Evolutionary conservation across 2,329 filamentous ascomycete genomes (phyloP).

Genomic region (Beauveria brongniartii): DNA sequence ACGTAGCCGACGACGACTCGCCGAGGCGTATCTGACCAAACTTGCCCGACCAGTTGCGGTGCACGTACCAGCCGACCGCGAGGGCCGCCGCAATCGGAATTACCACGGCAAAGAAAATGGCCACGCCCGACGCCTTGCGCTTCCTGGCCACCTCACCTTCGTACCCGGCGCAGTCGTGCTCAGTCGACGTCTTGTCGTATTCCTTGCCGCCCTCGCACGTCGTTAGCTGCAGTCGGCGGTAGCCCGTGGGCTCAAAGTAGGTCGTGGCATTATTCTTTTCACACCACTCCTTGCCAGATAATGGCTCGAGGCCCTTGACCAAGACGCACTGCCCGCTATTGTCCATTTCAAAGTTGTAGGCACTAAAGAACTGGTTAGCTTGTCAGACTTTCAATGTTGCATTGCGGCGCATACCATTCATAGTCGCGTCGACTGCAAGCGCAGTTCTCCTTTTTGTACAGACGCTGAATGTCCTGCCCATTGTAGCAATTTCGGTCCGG

Average conservation of each 20-base stretch:
- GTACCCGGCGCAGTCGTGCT: conserved; percentile 61
- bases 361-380: conserved; percentile 43
- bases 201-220: conserved; percentile 74
- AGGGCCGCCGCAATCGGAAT: conserved; percentile 65
- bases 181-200: conserved; percentile 55
- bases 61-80: conserved; percentile 76
- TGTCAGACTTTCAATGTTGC: not conserved
- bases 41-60: conserved; percentile 75
- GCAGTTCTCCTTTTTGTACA: conserved; percentile 72
- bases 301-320: conserved; percentile 62
- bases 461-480: conserved; percentile 58
- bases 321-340: conserved; percentile 68
- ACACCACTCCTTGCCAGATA: conserved; percentile 44
- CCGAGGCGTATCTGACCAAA: conserved; percentile 90
- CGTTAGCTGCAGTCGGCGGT: conserved; percentile 80
- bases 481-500: conserved; percentile 74
- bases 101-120: conserved; percentile 77
- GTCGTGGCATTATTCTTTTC: conserved; percentile 57
- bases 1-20: conserved; percentile 43
- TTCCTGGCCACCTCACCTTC: conserved; percentile 72
- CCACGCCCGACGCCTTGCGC: conserved; percentile 61
- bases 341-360: conserved; percentile 86
- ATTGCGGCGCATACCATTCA: conserved; percentile 63
- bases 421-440: conserved; percentile 77
- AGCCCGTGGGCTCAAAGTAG: conserved; percentile 80